Percentiles rank a stretch among this genome's conserved stretches.
phyloP scores from a whole-genome alignment of 129 eudicot genomes.

The Flaveria bidentis region DNA sequence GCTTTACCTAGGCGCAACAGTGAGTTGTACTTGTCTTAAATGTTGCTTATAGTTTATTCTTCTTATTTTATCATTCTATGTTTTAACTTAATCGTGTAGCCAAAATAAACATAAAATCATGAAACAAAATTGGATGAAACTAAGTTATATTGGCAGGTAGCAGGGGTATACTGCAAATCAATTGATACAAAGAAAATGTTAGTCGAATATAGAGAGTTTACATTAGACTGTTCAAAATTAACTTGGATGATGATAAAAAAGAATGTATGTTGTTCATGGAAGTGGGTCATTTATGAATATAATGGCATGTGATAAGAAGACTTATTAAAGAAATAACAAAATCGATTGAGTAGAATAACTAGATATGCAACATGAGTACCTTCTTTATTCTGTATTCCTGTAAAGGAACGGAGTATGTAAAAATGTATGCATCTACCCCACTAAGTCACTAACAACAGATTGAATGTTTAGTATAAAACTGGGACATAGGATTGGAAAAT shows the following conservation, averaged over 20 bases:
- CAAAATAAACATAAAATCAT: not conserved
- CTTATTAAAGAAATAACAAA: too few relatives aligned
- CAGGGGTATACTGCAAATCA: not conserved
- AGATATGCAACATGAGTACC: too few relatives aligned
- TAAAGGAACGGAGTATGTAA: too few relatives aligned
- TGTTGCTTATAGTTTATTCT: not conserved
- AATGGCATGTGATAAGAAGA: too few relatives aligned
- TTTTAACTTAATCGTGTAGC: not conserved
- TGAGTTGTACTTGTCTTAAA: conserved; percentile 38
- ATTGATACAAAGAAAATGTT: not conserved
- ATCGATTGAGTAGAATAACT: too few relatives aligned
- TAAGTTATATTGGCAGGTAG: not conserved
- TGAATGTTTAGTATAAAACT: conserved; percentile 3
- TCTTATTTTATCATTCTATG: not conserved
- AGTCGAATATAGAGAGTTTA: not conserved
- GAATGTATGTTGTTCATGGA: not conserved
- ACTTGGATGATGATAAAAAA: not conserved
- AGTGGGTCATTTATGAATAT: not conserved
- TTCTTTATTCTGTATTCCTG: too few relatives aligned
- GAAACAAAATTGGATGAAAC: not conserved
- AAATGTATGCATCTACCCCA: too few relatives aligned
- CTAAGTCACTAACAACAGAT: not conserved
- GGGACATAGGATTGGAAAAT: conserved; percentile 3
- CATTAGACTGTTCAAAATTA: not conserved
- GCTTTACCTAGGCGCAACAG: conserved; percentile 61